Evolutionary conservation across 306 rosid genomes (phyloP).

Genomic region (Pyrus bretschneideri): DNA sequence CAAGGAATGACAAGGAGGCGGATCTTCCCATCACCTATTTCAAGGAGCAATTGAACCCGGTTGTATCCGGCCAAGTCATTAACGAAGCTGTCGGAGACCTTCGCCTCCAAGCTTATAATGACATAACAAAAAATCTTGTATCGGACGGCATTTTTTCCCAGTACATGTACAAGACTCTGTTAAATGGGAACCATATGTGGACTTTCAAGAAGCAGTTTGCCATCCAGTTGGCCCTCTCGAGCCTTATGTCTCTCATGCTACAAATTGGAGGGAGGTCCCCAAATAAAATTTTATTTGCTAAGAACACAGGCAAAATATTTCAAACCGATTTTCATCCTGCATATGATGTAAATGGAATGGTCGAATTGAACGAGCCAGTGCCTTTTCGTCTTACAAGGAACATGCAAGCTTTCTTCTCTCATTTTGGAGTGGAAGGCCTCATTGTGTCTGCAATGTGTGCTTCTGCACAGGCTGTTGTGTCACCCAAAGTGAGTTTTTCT

Average conservation of each 20-base stretch:
- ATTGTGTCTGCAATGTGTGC: slow-evolving; percentile 99
- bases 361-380: slow-evolving; percentile 90
- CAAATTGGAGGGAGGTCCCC: slow-evolving; percentile 99
- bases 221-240: slow-evolving; percentile 93
- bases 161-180: slow-evolving; percentile 92
- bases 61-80: slow-evolving; percentile 82
- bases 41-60: slow-evolving; percentile 95
- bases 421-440: slow-evolving; percentile 95
- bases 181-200: slow-evolving; percentile 91
- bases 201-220: slow-evolving; percentile 98
- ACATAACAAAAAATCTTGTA: slow-evolving; percentile 68
- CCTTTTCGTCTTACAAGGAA: slow-evolving; percentile 98
- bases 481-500: slow-evolving; percentile 66
- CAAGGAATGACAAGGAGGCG: slow-evolving; percentile 91
- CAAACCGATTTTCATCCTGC: slow-evolving; percentile 99
- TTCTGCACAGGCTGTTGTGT: slow-evolving; percentile 91
- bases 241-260: slow-evolving; percentile 92
- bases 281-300: slow-evolving; percentile 89
- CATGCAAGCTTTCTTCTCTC: slow-evolving; percentile 91
- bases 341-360: slow-evolving; percentile 85
- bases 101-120: slow-evolving; percentile 79
- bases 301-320: slow-evolving; percentile 96
- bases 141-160: slow-evolving; percentile 89
- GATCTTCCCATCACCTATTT: slow-evolving; percentile 91
- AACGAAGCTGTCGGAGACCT: slow-evolving; percentile 92